Percentiles rank a stretch among this genome's conserved stretches.
These are phyloP conservation scores for Phaffia tasmanica DNA, from an alignment of 768 basidiomycete species.

Conservation along the genomic window DNA sequence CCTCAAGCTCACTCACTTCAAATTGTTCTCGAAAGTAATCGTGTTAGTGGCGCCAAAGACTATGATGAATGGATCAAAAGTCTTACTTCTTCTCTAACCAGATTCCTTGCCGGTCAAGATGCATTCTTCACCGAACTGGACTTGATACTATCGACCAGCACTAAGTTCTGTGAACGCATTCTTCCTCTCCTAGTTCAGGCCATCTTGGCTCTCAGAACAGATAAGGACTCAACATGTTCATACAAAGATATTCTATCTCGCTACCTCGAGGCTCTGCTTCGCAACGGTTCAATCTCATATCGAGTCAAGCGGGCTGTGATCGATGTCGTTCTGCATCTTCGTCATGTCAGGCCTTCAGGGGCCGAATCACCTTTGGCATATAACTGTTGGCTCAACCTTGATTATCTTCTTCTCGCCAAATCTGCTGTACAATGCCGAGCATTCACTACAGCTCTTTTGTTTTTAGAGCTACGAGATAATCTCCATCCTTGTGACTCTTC, in stretches of 20 bases:
- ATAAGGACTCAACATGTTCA: background rate
- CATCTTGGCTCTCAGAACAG: slow-evolving; percentile 40
- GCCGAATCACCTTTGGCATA: slow-evolving; percentile 32
- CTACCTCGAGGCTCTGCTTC: slow-evolving; percentile 53
- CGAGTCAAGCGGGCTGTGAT: slow-evolving; percentile 49
- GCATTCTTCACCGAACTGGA: slow-evolving; percentile 59
- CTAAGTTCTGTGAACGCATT: slow-evolving; percentile 52
- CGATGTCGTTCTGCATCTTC: slow-evolving; percentile 66
- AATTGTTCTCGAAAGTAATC: background rate
- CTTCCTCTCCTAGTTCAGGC: slow-evolving; percentile 68
- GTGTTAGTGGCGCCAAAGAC: background rate
- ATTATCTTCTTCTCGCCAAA: slow-evolving; percentile 58
- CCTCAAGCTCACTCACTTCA: background rate
- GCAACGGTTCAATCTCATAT: slow-evolving; percentile 26
- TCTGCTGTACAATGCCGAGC: slow-evolving; percentile 67
- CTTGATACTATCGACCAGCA: slow-evolving; percentile 49
- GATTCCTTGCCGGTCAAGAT: slow-evolving; percentile 48
- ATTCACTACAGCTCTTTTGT: slow-evolving; percentile 80
- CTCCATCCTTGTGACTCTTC: background rate
- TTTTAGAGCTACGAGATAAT: slow-evolving; percentile 49
- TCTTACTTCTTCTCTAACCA: slow-evolving; percentile 50
- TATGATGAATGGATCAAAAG: slow-evolving; percentile 50
- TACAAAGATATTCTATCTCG: slow-evolving; percentile 37
- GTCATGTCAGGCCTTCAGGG: slow-evolving; percentile 47
- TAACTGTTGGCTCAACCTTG: slow-evolving; percentile 62